Conservation (phyloP, 495 filamentous ascomycete species). For the Penicillium dipodomyicola region DNA sequence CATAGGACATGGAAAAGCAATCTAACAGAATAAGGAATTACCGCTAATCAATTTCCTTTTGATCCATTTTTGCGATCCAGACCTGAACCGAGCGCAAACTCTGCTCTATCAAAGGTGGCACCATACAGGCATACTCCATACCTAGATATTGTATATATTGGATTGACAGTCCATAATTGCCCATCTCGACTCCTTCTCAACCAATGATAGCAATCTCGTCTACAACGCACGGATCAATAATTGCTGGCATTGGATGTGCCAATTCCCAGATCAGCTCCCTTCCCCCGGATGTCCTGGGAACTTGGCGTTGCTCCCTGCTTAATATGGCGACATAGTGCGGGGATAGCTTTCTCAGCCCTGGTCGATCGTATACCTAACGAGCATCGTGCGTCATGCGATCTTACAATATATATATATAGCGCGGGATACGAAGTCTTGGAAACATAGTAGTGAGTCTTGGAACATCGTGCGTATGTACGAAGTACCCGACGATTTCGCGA, state of each 20-base stretch:
- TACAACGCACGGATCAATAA: neutral
- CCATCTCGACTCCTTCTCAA: too few species aligned
- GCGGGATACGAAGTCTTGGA: neutral
- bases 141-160: neutral
- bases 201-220: too few species aligned
- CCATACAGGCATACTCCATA: neutral
- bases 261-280: neutral
- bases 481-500: too few species aligned
- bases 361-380: neutral
- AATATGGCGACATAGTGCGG: neutral
- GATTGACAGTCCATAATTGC: neutral
- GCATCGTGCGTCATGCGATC: conserved; percentile 5
- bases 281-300: too few species aligned
- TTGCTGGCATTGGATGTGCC: neutral
- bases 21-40: neutral
- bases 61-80: neutral
- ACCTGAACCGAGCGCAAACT: neutral
- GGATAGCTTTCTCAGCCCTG: conserved; percentile 7
- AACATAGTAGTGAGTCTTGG: too few species aligned
- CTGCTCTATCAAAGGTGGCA: neutral
- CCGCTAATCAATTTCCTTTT: neutral
- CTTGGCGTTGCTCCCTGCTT: neutral
- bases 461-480: neutral
- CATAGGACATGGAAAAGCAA: neutral
- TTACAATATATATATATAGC: neutral